A percentile compares a stretch with the other conserved stretches of the same genome.
Conservation (phyloP, 352 stramenopile genomes). For the Phytophthora hybrid region DNA sequence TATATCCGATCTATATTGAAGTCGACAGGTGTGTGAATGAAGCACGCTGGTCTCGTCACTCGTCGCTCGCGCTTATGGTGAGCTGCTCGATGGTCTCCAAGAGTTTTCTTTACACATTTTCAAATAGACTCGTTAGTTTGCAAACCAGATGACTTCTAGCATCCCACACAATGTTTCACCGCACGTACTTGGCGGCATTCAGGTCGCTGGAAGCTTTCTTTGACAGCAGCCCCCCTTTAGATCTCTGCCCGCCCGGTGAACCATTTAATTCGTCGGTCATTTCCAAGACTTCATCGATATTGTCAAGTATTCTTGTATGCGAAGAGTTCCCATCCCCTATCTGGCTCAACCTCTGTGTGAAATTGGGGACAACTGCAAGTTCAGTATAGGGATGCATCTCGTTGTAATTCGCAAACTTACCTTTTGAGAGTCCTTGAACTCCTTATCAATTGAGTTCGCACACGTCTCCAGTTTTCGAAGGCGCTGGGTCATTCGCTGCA, state of each 20-base stretch:
- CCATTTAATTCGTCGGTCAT: constrained; percentile 2
- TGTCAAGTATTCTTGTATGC: constrained; percentile 16
- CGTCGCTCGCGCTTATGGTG: constrained; percentile 21
- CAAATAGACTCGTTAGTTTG: constrained; percentile 38
- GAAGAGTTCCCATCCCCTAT: constrained; percentile 24
- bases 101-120: constrained; percentile 39
- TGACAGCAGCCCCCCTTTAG: constrained; percentile 25
- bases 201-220: constrained; percentile 56
- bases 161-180: not conserved
- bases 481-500: constrained; percentile 61
- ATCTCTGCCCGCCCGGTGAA: not conserved
- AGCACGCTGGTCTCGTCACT: constrained; percentile 1
- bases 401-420: constrained; percentile 27
- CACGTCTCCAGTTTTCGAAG: constrained; percentile 56
- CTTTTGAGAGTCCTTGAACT: constrained; percentile 63
- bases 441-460: constrained; percentile 63
- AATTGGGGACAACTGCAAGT: not conserved
- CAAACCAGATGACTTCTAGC: not conserved
- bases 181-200: constrained; percentile 50
- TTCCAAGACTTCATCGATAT: constrained; percentile 35
- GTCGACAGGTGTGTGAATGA: not conserved
- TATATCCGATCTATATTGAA: not conserved
- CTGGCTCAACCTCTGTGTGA: constrained; percentile 18
- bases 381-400: not conserved
- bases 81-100: constrained; percentile 56